These are phyloP conservation scores for Tetrastigma voinierianum DNA, from an alignment of 164 flowering plant genomes.

Conservation along the genomic window DNA sequence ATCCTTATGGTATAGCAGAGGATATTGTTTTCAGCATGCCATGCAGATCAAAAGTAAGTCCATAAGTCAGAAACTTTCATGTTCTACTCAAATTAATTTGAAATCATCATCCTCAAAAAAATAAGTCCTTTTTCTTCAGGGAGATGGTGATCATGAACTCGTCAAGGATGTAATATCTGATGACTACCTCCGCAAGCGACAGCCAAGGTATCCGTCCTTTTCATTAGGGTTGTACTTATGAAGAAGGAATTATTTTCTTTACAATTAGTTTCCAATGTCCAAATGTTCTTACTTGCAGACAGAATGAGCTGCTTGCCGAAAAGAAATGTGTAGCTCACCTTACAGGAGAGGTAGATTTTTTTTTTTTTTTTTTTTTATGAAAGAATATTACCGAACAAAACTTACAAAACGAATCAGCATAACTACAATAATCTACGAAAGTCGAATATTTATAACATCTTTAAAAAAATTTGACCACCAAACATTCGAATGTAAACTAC, in stretches of 20 bases:
- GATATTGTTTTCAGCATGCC: slow-evolving; percentile 98
- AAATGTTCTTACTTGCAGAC: slow-evolving; percentile 41
- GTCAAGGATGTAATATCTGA: slow-evolving; percentile 77
- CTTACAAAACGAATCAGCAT: too few species aligned
- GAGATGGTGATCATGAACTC: slow-evolving; percentile 92
- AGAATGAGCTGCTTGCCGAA: slow-evolving; percentile 92
- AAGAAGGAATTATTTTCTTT: too few species aligned
- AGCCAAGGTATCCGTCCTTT: slow-evolving; percentile 45
- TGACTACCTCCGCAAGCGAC: slow-evolving; percentile 73
- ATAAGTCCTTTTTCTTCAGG: slow-evolving; percentile 35
- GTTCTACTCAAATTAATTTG: neutral
- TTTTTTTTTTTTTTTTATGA: too few species aligned
- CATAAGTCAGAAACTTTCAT: neutral
- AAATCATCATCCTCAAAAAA: neutral
- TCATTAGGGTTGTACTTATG: neutral
- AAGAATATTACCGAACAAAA: too few species aligned
- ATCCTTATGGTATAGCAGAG: slow-evolving; percentile 94
- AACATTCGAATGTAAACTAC: too few species aligned
- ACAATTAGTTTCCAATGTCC: too few species aligned
- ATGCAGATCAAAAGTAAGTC: slow-evolving; percentile 85
- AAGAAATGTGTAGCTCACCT: slow-evolving; percentile 93
- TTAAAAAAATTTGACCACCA: too few species aligned
- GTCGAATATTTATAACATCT: too few species aligned
- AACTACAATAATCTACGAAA: too few species aligned
- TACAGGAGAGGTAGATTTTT: slow-evolving; percentile 71